phyloP scores from a whole-genome alignment of 805 yeast genomes.

The Metschnikowia similis region DNA sequence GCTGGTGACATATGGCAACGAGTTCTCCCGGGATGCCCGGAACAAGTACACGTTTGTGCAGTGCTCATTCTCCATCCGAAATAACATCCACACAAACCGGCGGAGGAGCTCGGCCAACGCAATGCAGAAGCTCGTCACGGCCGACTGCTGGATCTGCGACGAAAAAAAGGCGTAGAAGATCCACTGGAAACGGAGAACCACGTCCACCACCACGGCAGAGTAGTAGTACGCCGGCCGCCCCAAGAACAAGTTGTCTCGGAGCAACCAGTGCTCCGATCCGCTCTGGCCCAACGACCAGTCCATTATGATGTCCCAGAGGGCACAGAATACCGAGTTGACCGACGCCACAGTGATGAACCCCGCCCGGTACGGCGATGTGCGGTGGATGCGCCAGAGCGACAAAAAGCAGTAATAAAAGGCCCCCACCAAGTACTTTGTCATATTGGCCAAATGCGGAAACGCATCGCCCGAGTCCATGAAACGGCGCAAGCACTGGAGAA shows the following conservation, averaged over 20 bases:
- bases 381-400: conserved; percentile 71
- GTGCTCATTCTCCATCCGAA: conserved; percentile 96
- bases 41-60: conserved; percentile 81
- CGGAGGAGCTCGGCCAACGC: conserved; percentile 80
- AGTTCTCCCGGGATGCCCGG: conserved; percentile 83
- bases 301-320: conserved; percentile 89
- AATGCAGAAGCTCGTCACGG: conserved; percentile 75
- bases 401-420: conserved; percentile 66
- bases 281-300: conserved; percentile 90
- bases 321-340: conserved; percentile 63
- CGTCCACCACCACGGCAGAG: conserved; percentile 67
- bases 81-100: conserved; percentile 83
- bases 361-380: conserved; percentile 39
- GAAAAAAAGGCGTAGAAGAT: conserved; percentile 79
- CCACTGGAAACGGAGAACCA: conserved; percentile 85
- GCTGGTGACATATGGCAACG: conserved; percentile 67
- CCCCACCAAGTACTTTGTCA: conserved; percentile 67
- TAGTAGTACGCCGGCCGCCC: conserved; percentile 60
- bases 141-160: conserved; percentile 78
- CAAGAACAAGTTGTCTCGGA: conserved; percentile 71
- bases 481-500: conserved; percentile 87
- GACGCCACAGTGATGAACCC: conserved; percentile 71
- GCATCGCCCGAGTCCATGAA: conserved; percentile 89
- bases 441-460: conserved; percentile 94
- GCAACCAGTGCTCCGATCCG: conserved; percentile 48